Percentiles rank a stretch among this genome's conserved stretches.
Conservation (phyloP, 108 stramenopile species). For the Heterococcus sp. region DNA sequence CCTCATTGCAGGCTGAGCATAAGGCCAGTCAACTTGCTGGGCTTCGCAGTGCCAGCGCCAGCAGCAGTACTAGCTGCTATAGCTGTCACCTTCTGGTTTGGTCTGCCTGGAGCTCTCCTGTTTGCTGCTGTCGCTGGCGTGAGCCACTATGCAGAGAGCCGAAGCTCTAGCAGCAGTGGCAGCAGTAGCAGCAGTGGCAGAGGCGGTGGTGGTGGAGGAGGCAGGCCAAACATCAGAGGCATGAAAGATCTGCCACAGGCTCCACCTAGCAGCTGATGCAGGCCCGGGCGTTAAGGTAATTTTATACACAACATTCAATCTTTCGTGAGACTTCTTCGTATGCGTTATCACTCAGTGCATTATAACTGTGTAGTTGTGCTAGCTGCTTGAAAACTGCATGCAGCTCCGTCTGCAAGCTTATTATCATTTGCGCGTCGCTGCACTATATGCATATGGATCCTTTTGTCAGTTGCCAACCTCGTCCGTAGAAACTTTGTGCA, state of each 20-base stretch:
- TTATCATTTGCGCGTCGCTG: too few species aligned
- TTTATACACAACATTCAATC: too few species aligned
- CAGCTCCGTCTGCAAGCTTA: too few species aligned
- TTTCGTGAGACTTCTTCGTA: too few species aligned
- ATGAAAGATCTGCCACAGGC: not conserved
- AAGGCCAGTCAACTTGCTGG: not conserved
- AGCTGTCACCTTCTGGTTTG: not conserved
- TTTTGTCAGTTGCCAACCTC: too few species aligned
- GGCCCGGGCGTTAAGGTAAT: not conserved
- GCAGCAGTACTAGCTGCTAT: not conserved
- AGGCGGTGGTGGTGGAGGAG: not conserved
- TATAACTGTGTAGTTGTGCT: too few species aligned
- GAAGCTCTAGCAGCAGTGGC: not conserved
- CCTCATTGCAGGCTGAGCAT: not conserved
- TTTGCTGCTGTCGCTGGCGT: not conserved
- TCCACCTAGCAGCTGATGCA: not conserved
- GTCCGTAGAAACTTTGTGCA: too few species aligned
- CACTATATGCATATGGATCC: too few species aligned
- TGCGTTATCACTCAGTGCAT: too few species aligned
- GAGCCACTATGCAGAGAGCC: not conserved
- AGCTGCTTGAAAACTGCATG: too few species aligned
- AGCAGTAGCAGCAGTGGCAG: not conserved
- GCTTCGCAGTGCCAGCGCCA: not conserved
- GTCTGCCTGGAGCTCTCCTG: not conserved
- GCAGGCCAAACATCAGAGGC: not conserved